Percentiles rank a stretch among this genome's conserved stretches.
Evolutionary conservation across 177 flowering plant species (phyloP).

Genomic region (Tripterygium wilfordii): DNA sequence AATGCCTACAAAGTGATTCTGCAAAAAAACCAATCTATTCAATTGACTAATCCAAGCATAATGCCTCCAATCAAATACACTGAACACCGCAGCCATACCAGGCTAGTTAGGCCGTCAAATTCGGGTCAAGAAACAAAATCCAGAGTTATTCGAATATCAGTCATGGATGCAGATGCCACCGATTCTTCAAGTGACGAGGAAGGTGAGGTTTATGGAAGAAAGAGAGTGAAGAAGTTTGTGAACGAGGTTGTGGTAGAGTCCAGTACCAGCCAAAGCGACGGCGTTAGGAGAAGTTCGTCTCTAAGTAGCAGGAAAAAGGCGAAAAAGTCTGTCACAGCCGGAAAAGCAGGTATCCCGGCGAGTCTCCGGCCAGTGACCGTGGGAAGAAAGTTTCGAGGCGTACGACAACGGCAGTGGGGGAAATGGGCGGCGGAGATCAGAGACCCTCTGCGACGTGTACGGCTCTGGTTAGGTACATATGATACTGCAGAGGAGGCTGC

Average conservation of each 20-base stretch:
- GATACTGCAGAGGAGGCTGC: slow-evolving; percentile 52
- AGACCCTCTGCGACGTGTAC: slow-evolving; percentile 41
- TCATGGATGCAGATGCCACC: slow-evolving; percentile 80
- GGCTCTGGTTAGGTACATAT: slow-evolving; percentile 83
- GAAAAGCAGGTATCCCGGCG: not conserved
- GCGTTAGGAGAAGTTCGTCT: not conserved
- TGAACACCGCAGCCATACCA: slow-evolving; percentile 43
- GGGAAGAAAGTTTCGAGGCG: slow-evolving; percentile 23
- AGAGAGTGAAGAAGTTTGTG: slow-evolving; percentile 25
- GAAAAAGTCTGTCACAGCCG: too few species aligned
- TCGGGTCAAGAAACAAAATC: slow-evolving; percentile 16
- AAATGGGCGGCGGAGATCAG: slow-evolving; percentile 41
- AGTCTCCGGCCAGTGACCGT: too few species aligned
- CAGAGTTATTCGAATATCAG: slow-evolving; percentile 53
- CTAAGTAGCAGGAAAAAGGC: too few species aligned
- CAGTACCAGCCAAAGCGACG: not conserved
- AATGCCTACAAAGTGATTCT: slow-evolving; percentile 25
- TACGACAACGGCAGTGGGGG: slow-evolving; percentile 71
- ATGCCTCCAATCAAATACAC: slow-evolving; percentile 38
- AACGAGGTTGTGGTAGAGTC: slow-evolving; percentile 24
- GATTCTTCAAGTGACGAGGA: slow-evolving; percentile 93
- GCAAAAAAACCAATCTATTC: slow-evolving; percentile 3
- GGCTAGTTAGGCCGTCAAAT: not conserved
- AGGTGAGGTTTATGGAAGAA: slow-evolving; percentile 1
- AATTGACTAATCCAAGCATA: not conserved